Conservation (phyloP, 805 yeast genomes). For the Candida railenensis region DNA sequence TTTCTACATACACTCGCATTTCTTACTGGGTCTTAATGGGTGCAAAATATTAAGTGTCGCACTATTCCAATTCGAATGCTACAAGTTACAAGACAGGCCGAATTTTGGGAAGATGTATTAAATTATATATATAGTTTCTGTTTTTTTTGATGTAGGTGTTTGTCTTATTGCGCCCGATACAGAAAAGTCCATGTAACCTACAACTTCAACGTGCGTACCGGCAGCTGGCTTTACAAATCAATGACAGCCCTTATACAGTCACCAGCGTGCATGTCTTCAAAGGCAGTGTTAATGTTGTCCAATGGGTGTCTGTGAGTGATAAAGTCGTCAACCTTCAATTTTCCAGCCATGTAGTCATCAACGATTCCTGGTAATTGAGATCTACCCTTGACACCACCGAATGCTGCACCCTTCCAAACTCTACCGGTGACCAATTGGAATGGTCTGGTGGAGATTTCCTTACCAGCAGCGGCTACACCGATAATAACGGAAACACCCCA, state of each 20-base stretch:
- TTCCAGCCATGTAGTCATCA: constrained; percentile 78
- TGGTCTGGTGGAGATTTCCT: constrained; percentile 95
- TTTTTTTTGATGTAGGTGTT: not conserved
- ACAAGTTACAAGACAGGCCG: too few relatives aligned
- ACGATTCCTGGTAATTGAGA: constrained; percentile 90
- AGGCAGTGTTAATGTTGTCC: constrained; percentile 79
- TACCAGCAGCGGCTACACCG: constrained; percentile 98
- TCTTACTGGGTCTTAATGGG: too few relatives aligned
- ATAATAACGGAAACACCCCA: constrained; percentile 96
- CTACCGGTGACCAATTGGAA: constrained; percentile 99
- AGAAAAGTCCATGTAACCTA: not conserved
- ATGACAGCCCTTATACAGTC: constrained; percentile 92
- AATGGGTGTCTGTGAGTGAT: constrained; percentile 87
- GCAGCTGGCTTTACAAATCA: constrained; percentile 35
- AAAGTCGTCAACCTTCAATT: constrained; percentile 88
- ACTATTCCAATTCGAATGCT: too few relatives aligned
- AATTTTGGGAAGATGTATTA: too few relatives aligned
- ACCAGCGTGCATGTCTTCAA: constrained; percentile 93
- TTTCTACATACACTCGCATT: too few relatives aligned
- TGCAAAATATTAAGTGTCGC: too few relatives aligned
- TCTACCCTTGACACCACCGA: constrained; percentile 98
- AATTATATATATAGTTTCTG: too few relatives aligned
- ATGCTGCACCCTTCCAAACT: constrained; percentile 99
- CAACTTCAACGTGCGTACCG: constrained; percentile 7
- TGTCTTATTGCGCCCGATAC: not conserved